Evolutionary conservation across 2,329 filamentous ascomycete species (phyloP).

Genomic region (Tolypocladium nubicola): DNA sequence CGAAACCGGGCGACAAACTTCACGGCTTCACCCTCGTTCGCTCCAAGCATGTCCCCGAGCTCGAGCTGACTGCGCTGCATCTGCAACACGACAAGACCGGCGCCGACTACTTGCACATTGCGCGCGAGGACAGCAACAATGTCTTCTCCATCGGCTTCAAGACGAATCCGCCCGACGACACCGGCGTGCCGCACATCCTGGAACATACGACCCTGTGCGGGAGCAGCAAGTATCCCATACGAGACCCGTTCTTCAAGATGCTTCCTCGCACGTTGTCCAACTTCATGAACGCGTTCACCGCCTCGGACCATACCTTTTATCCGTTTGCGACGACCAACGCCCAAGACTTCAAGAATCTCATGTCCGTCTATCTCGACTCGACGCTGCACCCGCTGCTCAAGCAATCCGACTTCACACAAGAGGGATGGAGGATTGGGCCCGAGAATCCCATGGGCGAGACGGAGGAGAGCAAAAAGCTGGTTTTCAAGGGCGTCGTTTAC

Average conservation of each 20-base stretch:
- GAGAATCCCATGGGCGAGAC: constrained; percentile 63
- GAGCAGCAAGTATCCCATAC: constrained; percentile 91
- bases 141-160: constrained; percentile 99
- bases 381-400: constrained; percentile 86
- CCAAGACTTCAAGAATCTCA: constrained; percentile 90
- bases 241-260: constrained; percentile 99
- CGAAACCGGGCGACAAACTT: constrained; percentile 71
- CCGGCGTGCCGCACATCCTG: constrained; percentile 90
- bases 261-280: constrained; percentile 94
- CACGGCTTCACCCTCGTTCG: constrained; percentile 89
- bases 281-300: constrained; percentile 99
- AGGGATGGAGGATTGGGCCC: constrained; percentile 92
- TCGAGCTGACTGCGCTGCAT: constrained; percentile 83
- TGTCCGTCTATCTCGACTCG: constrained; percentile 94
- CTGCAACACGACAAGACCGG: constrained; percentile 91
- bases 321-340: constrained; percentile 95
- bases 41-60: constrained; percentile 84
- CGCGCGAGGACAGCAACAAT: constrained; percentile 94
- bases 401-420: constrained; percentile 84
- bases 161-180: constrained; percentile 94
- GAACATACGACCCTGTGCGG: constrained; percentile 97
- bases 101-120: constrained; percentile 91
- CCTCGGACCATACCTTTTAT: constrained; percentile 92
- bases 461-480: constrained; percentile 55
- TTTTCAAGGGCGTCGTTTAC: constrained; percentile 97